phyloP scores from a whole-genome alignment of 805 yeast species.

The Candida anglica region DNA sequence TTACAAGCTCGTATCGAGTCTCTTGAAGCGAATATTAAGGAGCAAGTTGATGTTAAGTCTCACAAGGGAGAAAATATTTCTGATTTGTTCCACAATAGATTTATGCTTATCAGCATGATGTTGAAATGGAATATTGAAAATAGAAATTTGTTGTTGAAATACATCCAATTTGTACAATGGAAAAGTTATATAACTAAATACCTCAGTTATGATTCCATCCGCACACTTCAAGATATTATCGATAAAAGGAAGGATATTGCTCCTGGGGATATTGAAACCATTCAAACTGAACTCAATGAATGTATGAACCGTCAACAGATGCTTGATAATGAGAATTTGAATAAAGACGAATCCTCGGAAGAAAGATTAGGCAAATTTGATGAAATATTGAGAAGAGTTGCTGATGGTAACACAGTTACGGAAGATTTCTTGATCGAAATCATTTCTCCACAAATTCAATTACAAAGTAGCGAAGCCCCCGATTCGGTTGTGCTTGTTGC shows the following conservation, averaged over 20 bases:
- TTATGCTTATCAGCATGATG: slow-evolving; percentile 34
- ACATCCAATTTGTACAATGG: slow-evolving; percentile 34
- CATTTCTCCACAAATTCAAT: slow-evolving; percentile 41
- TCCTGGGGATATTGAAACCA: slow-evolving; percentile 56
- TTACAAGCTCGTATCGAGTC: slow-evolving; percentile 15
- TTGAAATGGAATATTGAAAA: slow-evolving; percentile 39
- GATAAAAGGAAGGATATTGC: slow-evolving; percentile 34
- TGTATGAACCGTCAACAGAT: slow-evolving; percentile 33
- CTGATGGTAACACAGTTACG: slow-evolving; percentile 18
- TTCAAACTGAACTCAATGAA: not conserved
- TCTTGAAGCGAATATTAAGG: slow-evolving; percentile 15
- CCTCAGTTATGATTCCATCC: slow-evolving; percentile 31
- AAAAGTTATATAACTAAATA: slow-evolving; percentile 22
- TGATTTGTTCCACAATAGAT: slow-evolving; percentile 30
- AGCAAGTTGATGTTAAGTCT: slow-evolving; percentile 1
- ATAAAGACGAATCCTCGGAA: slow-evolving; percentile 20
- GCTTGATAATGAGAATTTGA: slow-evolving; percentile 45
- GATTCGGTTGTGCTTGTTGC: slow-evolving; percentile 65
- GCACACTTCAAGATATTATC: slow-evolving; percentile 29
- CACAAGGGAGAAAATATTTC: not conserved
- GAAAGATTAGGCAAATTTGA: slow-evolving; percentile 30
- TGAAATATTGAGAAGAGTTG: slow-evolving; percentile 19
- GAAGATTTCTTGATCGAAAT: slow-evolving; percentile 37
- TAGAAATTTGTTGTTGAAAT: slow-evolving; percentile 29
- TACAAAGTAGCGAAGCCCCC: slow-evolving; percentile 33